These are phyloP conservation scores for Citrus inodora DNA, from an alignment of 345 rosid species.

Conservation along the genomic window DNA sequence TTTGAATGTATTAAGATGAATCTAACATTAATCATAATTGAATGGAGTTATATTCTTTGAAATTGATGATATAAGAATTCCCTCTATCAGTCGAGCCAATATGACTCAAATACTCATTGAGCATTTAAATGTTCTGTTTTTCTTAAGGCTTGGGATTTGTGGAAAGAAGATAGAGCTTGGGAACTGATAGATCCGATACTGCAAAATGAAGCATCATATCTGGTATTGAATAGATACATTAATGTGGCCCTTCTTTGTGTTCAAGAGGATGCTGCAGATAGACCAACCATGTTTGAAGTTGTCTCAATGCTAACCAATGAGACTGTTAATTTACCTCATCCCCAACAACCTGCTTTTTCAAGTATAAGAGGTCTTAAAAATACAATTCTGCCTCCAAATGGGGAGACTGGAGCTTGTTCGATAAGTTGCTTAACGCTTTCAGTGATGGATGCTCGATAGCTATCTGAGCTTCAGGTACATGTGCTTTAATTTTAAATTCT, in stretches of 20 bases:
- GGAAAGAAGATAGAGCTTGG: slow-evolving; percentile 16
- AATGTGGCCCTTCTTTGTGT: slow-evolving; percentile 13
- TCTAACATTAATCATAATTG: background rate
- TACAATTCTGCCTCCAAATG: background rate
- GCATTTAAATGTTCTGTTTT: background rate
- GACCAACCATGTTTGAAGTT: slow-evolving; percentile 23
- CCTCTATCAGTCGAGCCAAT: too few relatives aligned
- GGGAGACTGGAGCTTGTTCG: background rate
- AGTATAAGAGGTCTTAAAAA: background rate
- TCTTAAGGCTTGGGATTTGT: slow-evolving; percentile 32
- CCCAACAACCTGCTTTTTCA: slow-evolving; percentile 25
- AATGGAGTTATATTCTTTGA: background rate
- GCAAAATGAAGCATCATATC: background rate
- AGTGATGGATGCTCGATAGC: background rate
- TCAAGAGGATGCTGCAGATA: slow-evolving; percentile 22
- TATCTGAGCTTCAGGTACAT: background rate
- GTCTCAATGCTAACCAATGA: slow-evolving; percentile 25
- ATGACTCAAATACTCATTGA: background rate
- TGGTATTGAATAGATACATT: background rate
- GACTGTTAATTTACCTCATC: background rate
- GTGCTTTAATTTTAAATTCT: background rate
- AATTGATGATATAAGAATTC: too few relatives aligned
- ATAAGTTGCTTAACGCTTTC: background rate
- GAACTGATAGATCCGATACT: slow-evolving; percentile 7
- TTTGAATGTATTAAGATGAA: background rate